A percentile compares a stretch with the other conserved stretches of the same genome.
These are phyloP conservation scores for Pleomassaria siparia DNA, from an alignment of 2,329 filamentous ascomycete species.

Conservation along the genomic window DNA sequence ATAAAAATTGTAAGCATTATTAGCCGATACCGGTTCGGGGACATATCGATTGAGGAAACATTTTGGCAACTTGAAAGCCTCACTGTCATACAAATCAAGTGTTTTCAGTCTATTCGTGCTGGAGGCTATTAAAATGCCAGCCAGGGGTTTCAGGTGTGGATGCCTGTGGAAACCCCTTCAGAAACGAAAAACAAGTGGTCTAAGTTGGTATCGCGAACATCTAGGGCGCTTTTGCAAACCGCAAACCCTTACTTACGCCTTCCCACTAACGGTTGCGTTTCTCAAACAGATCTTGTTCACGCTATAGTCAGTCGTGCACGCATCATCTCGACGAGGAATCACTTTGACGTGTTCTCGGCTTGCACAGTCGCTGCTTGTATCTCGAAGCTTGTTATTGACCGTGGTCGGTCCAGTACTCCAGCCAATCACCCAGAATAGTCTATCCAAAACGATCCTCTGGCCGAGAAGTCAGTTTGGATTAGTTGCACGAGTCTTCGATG, in stretches of 20 bases:
- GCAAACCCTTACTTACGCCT: too few species aligned
- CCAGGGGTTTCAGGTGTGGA: too few species aligned
- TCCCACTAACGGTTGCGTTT: not conserved
- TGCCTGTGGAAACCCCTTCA: too few species aligned
- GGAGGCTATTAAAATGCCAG: too few species aligned
- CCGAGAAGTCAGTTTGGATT: not conserved
- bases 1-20: too few species aligned
- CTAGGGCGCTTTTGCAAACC: too few species aligned
- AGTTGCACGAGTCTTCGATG: not conserved
- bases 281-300: not conserved
- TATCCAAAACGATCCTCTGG: conserved; percentile 1
- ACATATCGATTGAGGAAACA: too few species aligned
- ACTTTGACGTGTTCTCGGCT: not conserved
- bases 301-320: not conserved
- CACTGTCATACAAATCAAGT: too few species aligned
- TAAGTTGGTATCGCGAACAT: not conserved
- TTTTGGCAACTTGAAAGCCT: too few species aligned
- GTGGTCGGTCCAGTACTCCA: not conserved
- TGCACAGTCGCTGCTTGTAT: not conserved
- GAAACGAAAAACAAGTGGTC: too few species aligned
- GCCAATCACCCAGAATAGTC: not conserved
- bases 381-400: not conserved
- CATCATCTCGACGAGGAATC: not conserved
- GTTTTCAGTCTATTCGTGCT: too few species aligned
- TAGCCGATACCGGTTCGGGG: too few species aligned